Base-by-base conservation (phyloP, 768 basidiomycete species). In the Coprinellus micaceus region DNA sequence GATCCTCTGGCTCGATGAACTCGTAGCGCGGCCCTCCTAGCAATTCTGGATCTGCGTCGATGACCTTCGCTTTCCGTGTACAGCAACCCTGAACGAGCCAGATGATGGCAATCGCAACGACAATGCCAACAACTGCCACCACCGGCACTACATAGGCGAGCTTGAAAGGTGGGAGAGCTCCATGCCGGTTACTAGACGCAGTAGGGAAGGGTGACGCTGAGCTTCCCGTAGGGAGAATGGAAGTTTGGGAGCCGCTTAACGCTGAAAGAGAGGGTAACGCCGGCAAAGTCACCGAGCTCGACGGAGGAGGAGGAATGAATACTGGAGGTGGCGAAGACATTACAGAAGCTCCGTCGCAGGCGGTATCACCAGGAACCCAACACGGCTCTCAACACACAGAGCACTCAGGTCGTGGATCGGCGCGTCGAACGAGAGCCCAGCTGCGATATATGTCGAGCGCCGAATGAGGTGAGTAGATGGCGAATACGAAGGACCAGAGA, bases 391-490 rank as follows among this genome's bases (percentile, higher is more conserved):
- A 11, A 85, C 84, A 45, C 82, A 77, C 49, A 84, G 74, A 2
- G 84, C 84, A 57, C 82, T 83, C 36, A 85, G 75, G 60, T 86
- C 84, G 64, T 81, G 76, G 5, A 74, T 63, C 0, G 89, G 89
- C 1, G 75, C 71, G 66, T 89, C 85, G 52, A 89, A 78, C 0
- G 77, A 64, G 53, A 91, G 82, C 5, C 89, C 89, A 11, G 89
- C 89, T 26, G 88, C 89, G 59, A 91, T 80, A 64, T 88, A 90
- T 1, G 89, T 89, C 4, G 87, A 84, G 4, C 89, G 83, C 37
- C 90, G 86, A 46, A 91, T 78, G 56, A 88, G 81, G 66, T 88
- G 83, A 0, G 82, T 82, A 0, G 87, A 80, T 0, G 89, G 89
- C 5, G 89, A 88, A 65, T 88, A 90, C 0, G 82, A 84, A 5